A percentile compares a stretch with the other conserved stretches of the same genome.
phyloP scores from a whole-genome alignment of 176 grass and related monocot species.

The Oryza meyeriana region DNA sequence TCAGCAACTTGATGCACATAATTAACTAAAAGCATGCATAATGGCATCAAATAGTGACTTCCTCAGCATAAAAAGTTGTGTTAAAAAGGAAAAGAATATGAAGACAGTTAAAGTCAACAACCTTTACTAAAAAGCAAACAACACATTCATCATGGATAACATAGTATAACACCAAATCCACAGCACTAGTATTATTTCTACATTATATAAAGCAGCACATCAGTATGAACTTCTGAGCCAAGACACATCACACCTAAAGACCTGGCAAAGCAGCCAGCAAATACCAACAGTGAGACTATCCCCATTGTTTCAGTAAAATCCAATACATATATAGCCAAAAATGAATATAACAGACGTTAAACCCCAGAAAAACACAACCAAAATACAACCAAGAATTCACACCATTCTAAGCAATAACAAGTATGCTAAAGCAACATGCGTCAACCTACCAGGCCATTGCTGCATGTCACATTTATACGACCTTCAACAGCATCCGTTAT shows the following conservation, averaged over 20 bases:
- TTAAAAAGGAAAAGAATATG: background rate
- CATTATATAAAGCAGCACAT: constrained; percentile 6
- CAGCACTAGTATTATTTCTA: constrained; percentile 19
- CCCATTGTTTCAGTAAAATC: constrained; percentile 1
- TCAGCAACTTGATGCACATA: background rate
- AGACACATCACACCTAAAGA: constrained; percentile 9
- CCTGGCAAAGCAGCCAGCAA: background rate
- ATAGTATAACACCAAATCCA: background rate
- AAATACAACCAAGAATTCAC: constrained; percentile 1
- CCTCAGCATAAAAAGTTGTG: background rate
- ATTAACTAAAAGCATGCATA: background rate
- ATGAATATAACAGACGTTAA: constrained; percentile 5
- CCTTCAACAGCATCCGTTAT: constrained; percentile 86
- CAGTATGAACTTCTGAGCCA: background rate
- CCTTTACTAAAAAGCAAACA: background rate
- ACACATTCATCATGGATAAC: background rate
- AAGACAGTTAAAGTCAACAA: background rate
- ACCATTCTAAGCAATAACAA: background rate
- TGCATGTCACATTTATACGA: constrained; percentile 77
- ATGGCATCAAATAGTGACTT: background rate
- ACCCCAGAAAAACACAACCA: background rate
- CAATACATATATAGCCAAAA: background rate
- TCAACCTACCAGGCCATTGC: constrained; percentile 66
- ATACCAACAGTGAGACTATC: background rate
- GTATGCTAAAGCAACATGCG: background rate